Base-by-base conservation (phyloP, 345 rosid species). In the Excoecaria agallocha region DNA sequence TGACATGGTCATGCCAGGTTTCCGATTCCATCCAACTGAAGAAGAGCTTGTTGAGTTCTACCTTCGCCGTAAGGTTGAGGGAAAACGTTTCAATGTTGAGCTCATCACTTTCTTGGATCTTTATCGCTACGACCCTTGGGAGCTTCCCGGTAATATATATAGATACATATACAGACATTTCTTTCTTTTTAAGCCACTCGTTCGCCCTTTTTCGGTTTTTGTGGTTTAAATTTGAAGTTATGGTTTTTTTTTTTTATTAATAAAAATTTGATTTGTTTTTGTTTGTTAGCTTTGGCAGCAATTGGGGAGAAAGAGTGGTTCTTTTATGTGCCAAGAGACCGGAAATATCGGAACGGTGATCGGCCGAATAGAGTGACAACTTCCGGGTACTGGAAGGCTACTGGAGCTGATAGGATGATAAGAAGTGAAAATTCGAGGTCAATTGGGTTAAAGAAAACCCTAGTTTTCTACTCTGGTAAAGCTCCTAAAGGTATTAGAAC, bases 11-110 rank as follows among this genome's bases (percentile, higher is more conserved):
- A 93, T 96, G 99, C 99, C 99, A 0, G 99, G 99, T 5, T 95
- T 95, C 82, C 85, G 99, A 3, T 95, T 95, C 87, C 99, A 93
- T 68, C 99, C 99, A 3, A 95, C 98, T 0, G 99, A 96, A 84
- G 99, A 96, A 85, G 99, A 96, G 70, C 97, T 96, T 5, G 94
- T 96, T 2, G 97, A 93, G 86, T 96, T 96, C 85, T 96, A 96
- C 88, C 99, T 96, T 83, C 97, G 99, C 86, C 96, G 99, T 80
- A 96, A 96, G 89, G 97, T 96, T 0, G 97, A 96, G 90, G 99
- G 99, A 86, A 96, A 96, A 77, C 96, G 90, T 48, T 96, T 96
- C 86, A 93, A 93, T 46, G 96, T 93, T 25, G 99, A 96, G 77
- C 97, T 96, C 86, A 93, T 96, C 69, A 91, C 99, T 84, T 96